phyloP scores from a whole-genome alignment of 306 rosid species.

The Pterocarpus santalinus region DNA sequence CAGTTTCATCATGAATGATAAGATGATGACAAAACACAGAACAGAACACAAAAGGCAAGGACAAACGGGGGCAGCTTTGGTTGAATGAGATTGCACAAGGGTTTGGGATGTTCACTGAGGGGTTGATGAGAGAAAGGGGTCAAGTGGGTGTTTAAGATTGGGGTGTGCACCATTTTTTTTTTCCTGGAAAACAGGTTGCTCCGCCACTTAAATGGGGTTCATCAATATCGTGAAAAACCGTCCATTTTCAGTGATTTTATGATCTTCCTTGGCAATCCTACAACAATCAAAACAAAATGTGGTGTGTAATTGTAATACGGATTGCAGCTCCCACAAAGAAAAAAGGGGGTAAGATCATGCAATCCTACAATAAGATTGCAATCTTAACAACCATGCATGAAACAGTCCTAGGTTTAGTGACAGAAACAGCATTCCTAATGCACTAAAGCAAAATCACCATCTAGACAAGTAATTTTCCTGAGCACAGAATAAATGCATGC shows the following conservation, averaged over 20 bases:
- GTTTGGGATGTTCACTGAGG: background rate
- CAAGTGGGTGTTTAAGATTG: background rate
- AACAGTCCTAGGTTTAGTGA: constrained; percentile 9
- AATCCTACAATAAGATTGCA: background rate
- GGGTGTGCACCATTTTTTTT: too few relatives aligned
- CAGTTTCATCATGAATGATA: background rate
- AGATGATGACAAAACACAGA: background rate
- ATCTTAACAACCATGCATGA: background rate
- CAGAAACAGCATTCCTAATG: constrained; percentile 14
- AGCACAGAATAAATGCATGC: constrained; percentile 26
- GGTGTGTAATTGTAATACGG: too few relatives aligned
- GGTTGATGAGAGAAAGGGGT: background rate
- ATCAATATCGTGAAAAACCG: too few relatives aligned
- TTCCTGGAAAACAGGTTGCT: background rate
- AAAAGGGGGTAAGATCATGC: background rate
- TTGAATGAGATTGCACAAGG: background rate
- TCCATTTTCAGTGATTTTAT: background rate
- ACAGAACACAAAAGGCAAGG: background rate
- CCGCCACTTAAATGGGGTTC: too few relatives aligned
- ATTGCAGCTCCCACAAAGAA: too few relatives aligned
- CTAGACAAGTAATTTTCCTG: background rate
- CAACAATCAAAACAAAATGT: too few relatives aligned
- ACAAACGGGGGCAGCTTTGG: background rate
- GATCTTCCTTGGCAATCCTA: background rate
- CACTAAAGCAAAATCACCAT: constrained; percentile 21